Percentiles rank a stretch among this genome's conserved stretches.
phyloP scores from a whole-genome alignment of 2,329 filamentous ascomycete species.

The Elsinoe fawcettii region DNA sequence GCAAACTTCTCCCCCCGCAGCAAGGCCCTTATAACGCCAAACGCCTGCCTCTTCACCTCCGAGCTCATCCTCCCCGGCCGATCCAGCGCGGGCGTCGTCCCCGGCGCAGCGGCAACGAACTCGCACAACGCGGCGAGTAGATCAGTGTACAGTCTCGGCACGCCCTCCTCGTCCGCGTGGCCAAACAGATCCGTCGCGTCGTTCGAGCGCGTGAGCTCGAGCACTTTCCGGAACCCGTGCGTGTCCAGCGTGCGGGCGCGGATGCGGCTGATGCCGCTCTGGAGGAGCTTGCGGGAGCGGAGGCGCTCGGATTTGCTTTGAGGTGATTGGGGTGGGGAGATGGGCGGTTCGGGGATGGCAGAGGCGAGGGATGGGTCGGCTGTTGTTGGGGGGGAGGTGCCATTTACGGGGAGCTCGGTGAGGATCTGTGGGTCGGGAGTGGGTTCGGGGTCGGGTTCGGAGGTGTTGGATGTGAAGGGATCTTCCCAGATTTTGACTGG shows the following conservation, averaged over 20 bases:
- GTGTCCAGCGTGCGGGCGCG: constrained; percentile 66
- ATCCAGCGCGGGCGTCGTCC: constrained; percentile 17
- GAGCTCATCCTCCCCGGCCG: constrained; percentile 11
- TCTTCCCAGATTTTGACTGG: constrained; percentile 49
- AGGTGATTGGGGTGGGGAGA: constrained; percentile 16
- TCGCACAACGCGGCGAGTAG: constrained; percentile 61
- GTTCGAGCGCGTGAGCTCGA: constrained; percentile 60
- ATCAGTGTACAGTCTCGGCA: constrained; percentile 63
- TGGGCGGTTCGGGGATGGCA: constrained; percentile 25
- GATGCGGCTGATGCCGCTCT: constrained; percentile 67
- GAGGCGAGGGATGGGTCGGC: constrained; percentile 21
- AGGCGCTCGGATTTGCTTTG: constrained; percentile 36
- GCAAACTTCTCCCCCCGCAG: constrained; percentile 58
- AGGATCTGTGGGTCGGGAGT: constrained; percentile 37
- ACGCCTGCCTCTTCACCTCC: constrained; percentile 61
- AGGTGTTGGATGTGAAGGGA: constrained; percentile 37
- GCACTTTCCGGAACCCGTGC: constrained; percentile 70
- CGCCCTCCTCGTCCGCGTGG: constrained; percentile 41
- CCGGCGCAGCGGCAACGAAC: constrained; percentile 52
- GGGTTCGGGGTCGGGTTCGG: constrained; percentile 18
- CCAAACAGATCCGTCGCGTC: constrained; percentile 50
- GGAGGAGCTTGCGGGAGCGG: constrained; percentile 52
- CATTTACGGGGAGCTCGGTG: constrained; percentile 45
- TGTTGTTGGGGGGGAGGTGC: constrained; percentile 27
- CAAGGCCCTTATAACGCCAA: constrained; percentile 66